Evolutionary conservation across 257 asterid genomes (phyloP).

Genomic region (Nicotiana undulata): DNA sequence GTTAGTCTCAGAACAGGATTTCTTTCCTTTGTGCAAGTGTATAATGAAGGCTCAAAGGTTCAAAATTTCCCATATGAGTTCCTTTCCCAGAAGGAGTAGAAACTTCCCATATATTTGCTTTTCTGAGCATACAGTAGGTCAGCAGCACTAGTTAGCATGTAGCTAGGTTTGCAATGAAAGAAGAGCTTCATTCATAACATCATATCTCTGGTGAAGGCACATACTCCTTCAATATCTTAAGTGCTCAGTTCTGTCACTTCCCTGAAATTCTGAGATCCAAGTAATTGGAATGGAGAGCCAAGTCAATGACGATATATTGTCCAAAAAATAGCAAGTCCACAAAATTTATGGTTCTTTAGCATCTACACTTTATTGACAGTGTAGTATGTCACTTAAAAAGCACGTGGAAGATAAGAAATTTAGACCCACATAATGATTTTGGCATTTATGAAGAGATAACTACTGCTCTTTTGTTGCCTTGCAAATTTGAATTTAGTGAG

Average conservation of each 20-base stretch:
- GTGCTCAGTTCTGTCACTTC: not conserved
- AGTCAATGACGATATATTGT: not conserved
- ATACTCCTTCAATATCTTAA: not conserved
- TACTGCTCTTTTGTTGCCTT: not conserved
- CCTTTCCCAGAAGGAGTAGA: not conserved
- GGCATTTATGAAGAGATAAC: not conserved
- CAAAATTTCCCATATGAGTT: not conserved
- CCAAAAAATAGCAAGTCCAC: not conserved
- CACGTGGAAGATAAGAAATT: not conserved
- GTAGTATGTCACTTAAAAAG: not conserved
- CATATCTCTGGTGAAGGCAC: not conserved
- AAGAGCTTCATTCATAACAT: not conserved
- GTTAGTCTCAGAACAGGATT: not conserved
- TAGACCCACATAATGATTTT: not conserved
- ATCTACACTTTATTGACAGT: not conserved
- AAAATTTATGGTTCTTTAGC: not conserved
- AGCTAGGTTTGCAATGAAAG: not conserved
- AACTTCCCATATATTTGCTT: not conserved
- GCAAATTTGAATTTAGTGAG: not conserved
- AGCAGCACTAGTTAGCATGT: not conserved
- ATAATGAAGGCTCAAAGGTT: not conserved
- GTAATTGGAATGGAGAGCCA: not conserved
- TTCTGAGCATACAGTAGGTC: not conserved
- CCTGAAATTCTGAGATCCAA: not conserved
- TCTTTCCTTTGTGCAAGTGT: not conserved